Conservation (phyloP, 2,329 filamentous ascomycete genomes). For the Aspergillus pseudoterreus region DNA sequence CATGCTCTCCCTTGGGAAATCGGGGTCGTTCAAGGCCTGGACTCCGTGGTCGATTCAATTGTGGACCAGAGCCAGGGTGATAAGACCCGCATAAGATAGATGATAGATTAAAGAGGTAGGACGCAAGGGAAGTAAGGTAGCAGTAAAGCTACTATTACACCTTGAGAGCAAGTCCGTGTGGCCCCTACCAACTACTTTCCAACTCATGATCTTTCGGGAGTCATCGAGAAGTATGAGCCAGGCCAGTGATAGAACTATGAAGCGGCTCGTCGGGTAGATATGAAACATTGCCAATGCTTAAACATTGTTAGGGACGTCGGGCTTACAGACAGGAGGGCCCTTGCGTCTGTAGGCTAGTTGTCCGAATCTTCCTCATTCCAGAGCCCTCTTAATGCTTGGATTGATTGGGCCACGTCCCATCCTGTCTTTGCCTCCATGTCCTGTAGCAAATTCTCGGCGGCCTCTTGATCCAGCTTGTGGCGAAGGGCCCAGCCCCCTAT, state of each 20-base stretch:
- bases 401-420: slow-evolving; percentile 23
- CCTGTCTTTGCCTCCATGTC: slow-evolving; percentile 22
- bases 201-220: neutral
- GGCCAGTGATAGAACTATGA: neutral
- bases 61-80: too few relatives aligned
- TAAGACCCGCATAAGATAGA: too few relatives aligned
- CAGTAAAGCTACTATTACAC: neutral
- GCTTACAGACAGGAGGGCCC: neutral
- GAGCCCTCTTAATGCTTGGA: slow-evolving; percentile 19
- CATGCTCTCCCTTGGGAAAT: too few relatives aligned
- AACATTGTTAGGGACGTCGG: neutral
- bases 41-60: too few relatives aligned
- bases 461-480: slow-evolving; percentile 19
- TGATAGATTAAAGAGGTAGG: too few relatives aligned
- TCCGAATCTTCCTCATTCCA: slow-evolving; percentile 18
- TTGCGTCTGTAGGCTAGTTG: neutral
- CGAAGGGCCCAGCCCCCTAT: slow-evolving; percentile 26
- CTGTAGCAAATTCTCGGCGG: slow-evolving; percentile 18
- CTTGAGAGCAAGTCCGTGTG: neutral
- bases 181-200: neutral
- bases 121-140: neutral
- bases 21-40: too few relatives aligned
- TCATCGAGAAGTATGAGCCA: neutral
- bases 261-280: neutral
- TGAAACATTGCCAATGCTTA: neutral